These are phyloP conservation scores for Peronospora belbahrii DNA, from an alignment of 352 stramenopile species.

Conservation along the genomic window DNA sequence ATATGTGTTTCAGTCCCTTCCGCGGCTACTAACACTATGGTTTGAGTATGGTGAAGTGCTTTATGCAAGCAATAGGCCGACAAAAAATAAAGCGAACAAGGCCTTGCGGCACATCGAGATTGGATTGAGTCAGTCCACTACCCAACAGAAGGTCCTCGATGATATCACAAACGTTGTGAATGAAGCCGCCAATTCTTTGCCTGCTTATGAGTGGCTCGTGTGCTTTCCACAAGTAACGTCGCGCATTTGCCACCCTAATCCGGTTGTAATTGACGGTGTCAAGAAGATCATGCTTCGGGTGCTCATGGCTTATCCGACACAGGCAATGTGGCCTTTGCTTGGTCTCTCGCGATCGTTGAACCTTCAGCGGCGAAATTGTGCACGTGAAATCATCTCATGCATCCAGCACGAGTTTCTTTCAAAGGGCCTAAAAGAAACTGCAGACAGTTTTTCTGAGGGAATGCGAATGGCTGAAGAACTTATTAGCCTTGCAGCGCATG, in stretches of 20 bases:
- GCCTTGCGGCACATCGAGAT: slow-evolving; percentile 54
- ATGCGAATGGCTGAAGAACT: slow-evolving; percentile 90
- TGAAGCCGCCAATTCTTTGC: slow-evolving; percentile 43
- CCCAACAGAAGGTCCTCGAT: slow-evolving; percentile 51
- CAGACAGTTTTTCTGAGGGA: slow-evolving; percentile 81
- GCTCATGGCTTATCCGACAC: slow-evolving; percentile 89
- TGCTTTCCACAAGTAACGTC: slow-evolving; percentile 98
- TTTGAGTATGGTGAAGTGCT: slow-evolving; percentile 92
- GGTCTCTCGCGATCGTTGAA: slow-evolving; percentile 91
- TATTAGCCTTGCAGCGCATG: slow-evolving; percentile 88
- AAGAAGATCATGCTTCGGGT: slow-evolving; percentile 91
- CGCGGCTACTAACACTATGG: slow-evolving; percentile 95
- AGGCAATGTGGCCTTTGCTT: slow-evolving; percentile 96
- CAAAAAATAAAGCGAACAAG: slow-evolving; percentile 49
- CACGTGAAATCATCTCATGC: slow-evolving; percentile 54
- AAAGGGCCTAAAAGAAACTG: slow-evolving; percentile 50
- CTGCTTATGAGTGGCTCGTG: slow-evolving; percentile 94
- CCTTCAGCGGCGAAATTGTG: slow-evolving; percentile 47
- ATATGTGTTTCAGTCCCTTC: slow-evolving; percentile 95
- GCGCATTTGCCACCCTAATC: slow-evolving; percentile 86
- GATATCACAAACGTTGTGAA: slow-evolving; percentile 63
- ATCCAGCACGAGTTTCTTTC: slow-evolving; percentile 64
- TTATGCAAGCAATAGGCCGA: slow-evolving; percentile 28
- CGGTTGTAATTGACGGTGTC: slow-evolving; percentile 82
- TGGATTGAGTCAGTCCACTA: slow-evolving; percentile 40